Percentiles rank a stretch among this genome's conserved stretches.
phyloP scores from a whole-genome alignment of 805 yeast genomes.

The Lachancea dasiensis region DNA sequence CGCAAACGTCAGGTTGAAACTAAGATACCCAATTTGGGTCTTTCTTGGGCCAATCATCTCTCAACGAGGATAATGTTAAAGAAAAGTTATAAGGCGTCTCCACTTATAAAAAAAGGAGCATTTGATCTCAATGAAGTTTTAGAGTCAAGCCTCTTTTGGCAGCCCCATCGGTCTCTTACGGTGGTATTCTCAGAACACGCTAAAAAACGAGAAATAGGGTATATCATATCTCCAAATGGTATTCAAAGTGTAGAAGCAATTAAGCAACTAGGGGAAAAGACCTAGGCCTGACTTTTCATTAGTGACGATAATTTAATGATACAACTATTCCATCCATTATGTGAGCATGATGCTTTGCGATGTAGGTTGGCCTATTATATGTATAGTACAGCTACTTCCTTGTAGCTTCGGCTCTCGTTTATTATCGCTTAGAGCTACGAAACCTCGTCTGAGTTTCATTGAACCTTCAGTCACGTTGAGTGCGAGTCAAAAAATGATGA shows the following conservation, averaged over 20 bases:
- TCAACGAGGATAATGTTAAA: constrained; percentile 44
- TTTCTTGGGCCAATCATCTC: constrained; percentile 47
- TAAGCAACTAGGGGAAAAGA: not conserved
- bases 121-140: constrained; percentile 28
- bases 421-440: not conserved
- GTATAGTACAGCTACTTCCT: not conserved
- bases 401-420: no score
- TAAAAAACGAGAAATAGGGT: constrained; percentile 19
- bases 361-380: not conserved
- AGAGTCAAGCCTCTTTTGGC: constrained; percentile 31
- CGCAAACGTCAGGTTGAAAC: constrained; percentile 32
- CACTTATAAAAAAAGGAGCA: constrained; percentile 26
- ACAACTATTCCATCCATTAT: constrained; percentile 1
- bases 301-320: constrained; percentile 1
- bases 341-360: not conserved
- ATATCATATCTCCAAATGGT: constrained; percentile 24
- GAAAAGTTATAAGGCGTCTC: constrained; percentile 39
- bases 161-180: constrained; percentile 33
- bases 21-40: constrained; percentile 49
- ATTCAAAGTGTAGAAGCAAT: constrained; percentile 13
- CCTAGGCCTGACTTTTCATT: not conserved
- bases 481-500: not conserved
- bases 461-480: not conserved
- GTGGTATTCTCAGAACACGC: constrained; percentile 38
- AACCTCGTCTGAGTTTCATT: no score